Evolutionary conservation across 1,284 basidiomycete genomes (phyloP).

Genomic region (Papiliotrema nemorosa): DNA sequence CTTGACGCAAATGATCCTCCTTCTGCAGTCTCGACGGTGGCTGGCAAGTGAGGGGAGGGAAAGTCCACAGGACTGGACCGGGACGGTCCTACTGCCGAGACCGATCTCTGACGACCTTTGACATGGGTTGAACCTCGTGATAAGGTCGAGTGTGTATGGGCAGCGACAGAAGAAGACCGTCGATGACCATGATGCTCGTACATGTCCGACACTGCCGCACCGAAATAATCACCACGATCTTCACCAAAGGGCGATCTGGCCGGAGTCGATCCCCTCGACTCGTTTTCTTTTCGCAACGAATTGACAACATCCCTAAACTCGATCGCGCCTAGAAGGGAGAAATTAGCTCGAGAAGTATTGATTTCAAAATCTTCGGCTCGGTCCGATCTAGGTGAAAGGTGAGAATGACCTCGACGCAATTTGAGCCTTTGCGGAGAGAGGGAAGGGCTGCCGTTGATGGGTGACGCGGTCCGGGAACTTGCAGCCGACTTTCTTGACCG

Average conservation of each 20-base stretch:
- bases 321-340: slow-evolving; percentile 86
- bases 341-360: slow-evolving; percentile 49
- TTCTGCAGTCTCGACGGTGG: too few species aligned
- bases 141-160: too few species aligned
- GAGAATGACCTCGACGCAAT: neutral
- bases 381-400: slow-evolving; percentile 1
- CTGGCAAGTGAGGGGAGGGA: too few species aligned
- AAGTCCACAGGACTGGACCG: neutral
- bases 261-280: slow-evolving; percentile 16
- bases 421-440: neutral
- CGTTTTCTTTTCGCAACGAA: slow-evolving; percentile 59
- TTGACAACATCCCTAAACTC: slow-evolving; percentile 89
- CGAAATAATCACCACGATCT: slow-evolving; percentile 19
- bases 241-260: slow-evolving; percentile 5
- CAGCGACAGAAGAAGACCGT: slow-evolving; percentile 7
- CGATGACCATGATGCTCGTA: slow-evolving; percentile 19
- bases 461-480: neutral
- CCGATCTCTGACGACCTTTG: neutral
- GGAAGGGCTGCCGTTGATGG: neutral
- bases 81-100: neutral
- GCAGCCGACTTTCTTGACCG: neutral
- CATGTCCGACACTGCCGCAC: slow-evolving; percentile 7
- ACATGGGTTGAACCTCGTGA: neutral
- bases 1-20: too few species aligned
- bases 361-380: slow-evolving; percentile 6